phyloP scores from a whole-genome alignment of 352 stramenopile species.

The Phytophthora agathidicida region DNA sequence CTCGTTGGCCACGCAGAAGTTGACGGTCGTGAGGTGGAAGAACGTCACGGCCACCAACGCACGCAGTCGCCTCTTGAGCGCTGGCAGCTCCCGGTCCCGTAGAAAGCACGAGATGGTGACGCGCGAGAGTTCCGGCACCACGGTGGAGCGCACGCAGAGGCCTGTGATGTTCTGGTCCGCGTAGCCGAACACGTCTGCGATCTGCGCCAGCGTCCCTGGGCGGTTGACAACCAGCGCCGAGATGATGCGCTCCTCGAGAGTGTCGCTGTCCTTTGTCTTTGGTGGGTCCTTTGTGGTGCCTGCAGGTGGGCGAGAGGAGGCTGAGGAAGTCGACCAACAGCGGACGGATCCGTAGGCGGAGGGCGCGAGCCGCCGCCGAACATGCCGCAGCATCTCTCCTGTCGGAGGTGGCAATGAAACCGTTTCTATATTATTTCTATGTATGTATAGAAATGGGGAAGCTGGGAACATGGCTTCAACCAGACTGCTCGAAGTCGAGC shows the following conservation, averaged over 20 bases:
- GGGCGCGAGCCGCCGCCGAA: slow-evolving; percentile 15
- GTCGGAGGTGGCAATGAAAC: neutral
- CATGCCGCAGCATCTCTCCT: slow-evolving; percentile 18
- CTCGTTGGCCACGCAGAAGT: slow-evolving; percentile 66
- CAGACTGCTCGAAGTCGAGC: too few relatives aligned
- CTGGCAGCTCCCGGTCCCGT: slow-evolving; percentile 50
- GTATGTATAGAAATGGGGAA: too few relatives aligned
- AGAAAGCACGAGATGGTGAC: slow-evolving; percentile 79
- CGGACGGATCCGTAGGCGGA: neutral
- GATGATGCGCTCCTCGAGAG: slow-evolving; percentile 69
- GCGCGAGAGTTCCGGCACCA: slow-evolving; percentile 77
- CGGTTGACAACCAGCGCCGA: slow-evolving; percentile 78
- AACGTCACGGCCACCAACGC: slow-evolving; percentile 78
- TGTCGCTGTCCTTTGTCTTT: slow-evolving; percentile 1
- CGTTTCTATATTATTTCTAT: too few relatives aligned
- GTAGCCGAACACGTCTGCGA: slow-evolving; percentile 73
- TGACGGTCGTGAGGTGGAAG: slow-evolving; percentile 77
- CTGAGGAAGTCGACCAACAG: neutral
- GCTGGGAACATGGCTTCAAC: too few relatives aligned
- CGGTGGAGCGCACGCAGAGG: slow-evolving; percentile 71
- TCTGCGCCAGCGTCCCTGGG: slow-evolving; percentile 69
- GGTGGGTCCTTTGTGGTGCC: neutral
- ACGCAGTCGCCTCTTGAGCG: slow-evolving; percentile 61
- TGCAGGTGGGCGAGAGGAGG: neutral
- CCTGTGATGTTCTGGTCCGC: slow-evolving; percentile 78